phyloP scores from a whole-genome alignment of 345 rosid species.

The Clarkia xantiana region DNA sequence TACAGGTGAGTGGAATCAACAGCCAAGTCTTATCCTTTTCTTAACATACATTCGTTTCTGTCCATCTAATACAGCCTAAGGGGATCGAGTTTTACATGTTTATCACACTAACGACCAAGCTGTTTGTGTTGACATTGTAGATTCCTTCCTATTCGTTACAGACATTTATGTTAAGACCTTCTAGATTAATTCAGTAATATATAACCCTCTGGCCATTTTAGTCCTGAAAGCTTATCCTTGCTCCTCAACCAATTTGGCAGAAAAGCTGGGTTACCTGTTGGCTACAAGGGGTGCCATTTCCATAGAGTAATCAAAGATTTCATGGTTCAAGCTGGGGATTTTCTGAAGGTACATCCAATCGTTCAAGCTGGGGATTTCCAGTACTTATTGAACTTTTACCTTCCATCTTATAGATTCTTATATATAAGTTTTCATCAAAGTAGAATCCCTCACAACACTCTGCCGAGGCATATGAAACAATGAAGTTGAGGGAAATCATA shows the following conservation, averaged over 20 bases:
- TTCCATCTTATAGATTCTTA: no score
- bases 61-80: not conserved
- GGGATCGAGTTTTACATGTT: no score
- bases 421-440: no score
- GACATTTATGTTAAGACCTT: not conserved
- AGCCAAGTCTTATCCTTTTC: not conserved
- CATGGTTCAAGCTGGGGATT: constrained; percentile 96
- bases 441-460: no score
- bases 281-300: constrained; percentile 84
- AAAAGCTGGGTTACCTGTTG: constrained; percentile 81
- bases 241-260: constrained; percentile 22
- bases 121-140: not conserved
- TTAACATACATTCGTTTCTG: not conserved
- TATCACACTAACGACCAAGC: not conserved
- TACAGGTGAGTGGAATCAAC: constrained; percentile 48
- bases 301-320: constrained; percentile 94
- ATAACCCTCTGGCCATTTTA: not conserved
- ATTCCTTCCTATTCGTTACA: no score
- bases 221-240: not conserved
- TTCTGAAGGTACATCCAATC: constrained; percentile 45
- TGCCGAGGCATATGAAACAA: no score
- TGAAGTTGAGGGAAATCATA: no score
- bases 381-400: no score
- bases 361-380: no score
- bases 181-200: not conserved